These are phyloP conservation scores for Fusarium compactum DNA, from an alignment of 2,329 filamentous ascomycete genomes.

Conservation along the genomic window DNA sequence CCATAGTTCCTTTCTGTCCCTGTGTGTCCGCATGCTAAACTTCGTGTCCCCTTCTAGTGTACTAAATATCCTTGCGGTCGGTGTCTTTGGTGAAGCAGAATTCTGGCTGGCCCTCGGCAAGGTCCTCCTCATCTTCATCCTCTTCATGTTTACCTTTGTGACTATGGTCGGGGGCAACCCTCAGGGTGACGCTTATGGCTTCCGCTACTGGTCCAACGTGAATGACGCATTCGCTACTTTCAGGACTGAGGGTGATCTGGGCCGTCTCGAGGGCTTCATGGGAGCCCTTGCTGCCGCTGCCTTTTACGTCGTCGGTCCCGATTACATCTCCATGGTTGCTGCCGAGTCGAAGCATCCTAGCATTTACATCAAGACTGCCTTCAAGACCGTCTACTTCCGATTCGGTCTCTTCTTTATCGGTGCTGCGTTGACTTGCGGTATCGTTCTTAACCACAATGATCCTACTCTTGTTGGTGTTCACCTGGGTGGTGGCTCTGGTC, in stretches of 20 bases:
- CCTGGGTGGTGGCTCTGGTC: background rate
- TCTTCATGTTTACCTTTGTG: slow-evolving; percentile 41
- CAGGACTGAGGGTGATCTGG: slow-evolving; percentile 28
- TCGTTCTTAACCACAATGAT: slow-evolving; percentile 23
- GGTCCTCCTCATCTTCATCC: slow-evolving; percentile 38
- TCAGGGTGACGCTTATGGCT: slow-evolving; percentile 35
- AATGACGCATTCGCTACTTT: slow-evolving; percentile 33
- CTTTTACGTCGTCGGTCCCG: slow-evolving; percentile 38
- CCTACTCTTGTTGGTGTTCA: slow-evolving; percentile 22
- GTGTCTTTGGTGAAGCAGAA: slow-evolving; percentile 42
- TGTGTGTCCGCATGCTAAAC: slow-evolving; percentile 38
- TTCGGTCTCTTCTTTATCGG: slow-evolving; percentile 79
- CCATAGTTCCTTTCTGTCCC: background rate
- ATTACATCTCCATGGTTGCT: slow-evolving; percentile 43
- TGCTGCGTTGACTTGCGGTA: slow-evolving; percentile 49
- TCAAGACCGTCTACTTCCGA: slow-evolving; percentile 81
- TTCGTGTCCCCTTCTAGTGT: slow-evolving; percentile 31
- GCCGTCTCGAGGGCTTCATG: slow-evolving; percentile 39
- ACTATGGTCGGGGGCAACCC: slow-evolving; percentile 42
- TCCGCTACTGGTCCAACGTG: slow-evolving; percentile 33
- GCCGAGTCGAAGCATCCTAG: slow-evolving; percentile 59
- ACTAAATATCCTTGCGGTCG: slow-evolving; percentile 55
- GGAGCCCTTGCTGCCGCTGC: slow-evolving; percentile 27
- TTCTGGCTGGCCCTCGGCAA: slow-evolving; percentile 41
- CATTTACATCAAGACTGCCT: slow-evolving; percentile 74